Conservation (phyloP, 306 rosid genomes). For the Lotus japonicus region DNA sequence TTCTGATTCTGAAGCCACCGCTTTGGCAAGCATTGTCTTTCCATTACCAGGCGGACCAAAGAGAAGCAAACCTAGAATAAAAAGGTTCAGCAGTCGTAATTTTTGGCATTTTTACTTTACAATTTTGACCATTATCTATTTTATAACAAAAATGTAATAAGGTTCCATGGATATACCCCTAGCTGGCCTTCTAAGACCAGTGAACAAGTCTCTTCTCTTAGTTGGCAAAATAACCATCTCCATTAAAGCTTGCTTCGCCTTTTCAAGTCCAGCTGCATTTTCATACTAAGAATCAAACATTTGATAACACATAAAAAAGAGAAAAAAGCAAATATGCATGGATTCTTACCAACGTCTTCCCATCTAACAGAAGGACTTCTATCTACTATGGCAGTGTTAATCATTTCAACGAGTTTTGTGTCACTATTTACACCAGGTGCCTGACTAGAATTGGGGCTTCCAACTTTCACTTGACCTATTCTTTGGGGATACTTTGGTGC, state of each 20-base stretch:
- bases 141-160: not conserved
- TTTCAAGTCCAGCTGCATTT: slow-evolving; percentile 87
- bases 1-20: slow-evolving; percentile 95
- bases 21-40: slow-evolving; percentile 98
- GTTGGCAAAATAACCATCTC: slow-evolving; percentile 98
- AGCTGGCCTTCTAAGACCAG: slow-evolving; percentile 96
- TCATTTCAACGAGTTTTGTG: slow-evolving; percentile 78
- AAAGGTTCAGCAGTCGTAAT: slow-evolving; percentile 15
- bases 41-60: slow-evolving; percentile 99
- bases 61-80: slow-evolving; percentile 73
- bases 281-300: slow-evolving; percentile 26
- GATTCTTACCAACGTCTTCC: slow-evolving; percentile 88
- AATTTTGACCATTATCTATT: slow-evolving; percentile 4
- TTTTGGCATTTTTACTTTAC: slow-evolving; percentile 11
- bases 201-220: slow-evolving; percentile 89
- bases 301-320: not conserved
- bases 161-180: slow-evolving; percentile 52
- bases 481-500: slow-evolving; percentile 31
- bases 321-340: not conserved
- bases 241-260: slow-evolving; percentile 91
- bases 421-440: slow-evolving; percentile 50
- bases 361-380: slow-evolving; percentile 91
- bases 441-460: slow-evolving; percentile 48
- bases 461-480: slow-evolving; percentile 40
- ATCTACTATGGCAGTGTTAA: slow-evolving; percentile 86